Conservation (phyloP, 768 basidiomycete genomes). For the Tulasnella calospora region DNA sequence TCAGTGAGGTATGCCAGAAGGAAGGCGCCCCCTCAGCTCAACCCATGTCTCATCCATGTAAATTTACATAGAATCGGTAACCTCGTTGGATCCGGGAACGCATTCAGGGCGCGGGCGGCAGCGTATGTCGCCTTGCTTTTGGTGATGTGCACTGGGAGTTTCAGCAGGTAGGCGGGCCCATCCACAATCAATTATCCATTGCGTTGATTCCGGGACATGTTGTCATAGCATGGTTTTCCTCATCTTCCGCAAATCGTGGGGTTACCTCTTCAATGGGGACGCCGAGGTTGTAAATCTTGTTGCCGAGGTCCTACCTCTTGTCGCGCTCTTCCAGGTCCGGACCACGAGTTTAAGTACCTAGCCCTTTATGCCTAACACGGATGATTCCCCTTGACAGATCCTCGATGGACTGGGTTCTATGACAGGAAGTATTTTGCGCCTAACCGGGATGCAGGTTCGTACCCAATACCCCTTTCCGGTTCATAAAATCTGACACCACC, state of each 20-base stretch:
- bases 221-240: slow-evolving; percentile 49
- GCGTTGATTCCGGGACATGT: neutral
- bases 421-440: slow-evolving; percentile 71
- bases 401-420: slow-evolving; percentile 73
- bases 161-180: slow-evolving; percentile 51
- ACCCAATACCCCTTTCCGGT: neutral
- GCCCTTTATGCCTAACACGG: neutral
- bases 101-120: slow-evolving; percentile 64
- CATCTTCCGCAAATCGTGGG: slow-evolving; percentile 62
- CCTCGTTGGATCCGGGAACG: slow-evolving; percentile 74
- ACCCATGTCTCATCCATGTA: neutral
- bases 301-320: slow-evolving; percentile 65
- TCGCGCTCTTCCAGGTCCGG: slow-evolving; percentile 46
- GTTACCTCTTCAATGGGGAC: slow-evolving; percentile 67
- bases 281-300: slow-evolving; percentile 55
- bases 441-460: slow-evolving; percentile 67
- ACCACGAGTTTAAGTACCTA: neutral
- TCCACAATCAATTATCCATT: neutral
- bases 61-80: slow-evolving; percentile 67
- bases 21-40: neutral
- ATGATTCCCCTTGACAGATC: slow-evolving; percentile 48
- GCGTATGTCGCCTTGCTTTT: slow-evolving; percentile 61
- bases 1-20: slow-evolving; percentile 61
- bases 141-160: slow-evolving; percentile 56
- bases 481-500: neutral